Evolutionary conservation across 2,329 filamentous ascomycete species (phyloP), one percentile per base, ranked within the genome.

Genomic region (Trichoderma lentiforme): DNA sequence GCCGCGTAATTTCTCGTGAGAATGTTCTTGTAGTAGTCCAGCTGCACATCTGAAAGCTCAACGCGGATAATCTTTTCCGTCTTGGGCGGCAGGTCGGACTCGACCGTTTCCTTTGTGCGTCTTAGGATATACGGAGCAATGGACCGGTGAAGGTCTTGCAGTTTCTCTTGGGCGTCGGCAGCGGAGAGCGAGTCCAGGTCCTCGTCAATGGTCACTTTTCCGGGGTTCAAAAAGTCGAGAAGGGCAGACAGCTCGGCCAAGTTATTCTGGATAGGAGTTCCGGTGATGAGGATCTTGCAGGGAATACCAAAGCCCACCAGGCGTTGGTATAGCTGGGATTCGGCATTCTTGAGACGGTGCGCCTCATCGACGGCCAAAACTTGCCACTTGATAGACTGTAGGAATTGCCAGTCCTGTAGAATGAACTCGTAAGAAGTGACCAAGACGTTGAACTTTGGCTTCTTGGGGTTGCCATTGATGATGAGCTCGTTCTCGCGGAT

Each of bases 1-100:
- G 95, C 96, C 34, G 94, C 91, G 78, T 99, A 99, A 80, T 99
- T 99, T 78, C 95, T 91, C 0, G 96, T 98, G 28, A 99, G 86
- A 72, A 99, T 98, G 79, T 98, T 98, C 83, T 98, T 98, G 86
- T 99, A 99, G 81, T 98, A 98, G 75, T 99, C 95, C 11, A 98
- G 86, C 79, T 99, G 96, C 32, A 98, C 91, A 81, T 99, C 96
- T 0, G 96, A 97, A 65, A 99, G 86, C 81, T 98, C 96, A 53
- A 99, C 96, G 71, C 97, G 94, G 80, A 99, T 97, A 75, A 99
- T 99, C 85, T 98, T 99, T 81, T 99, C 96, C 0, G 94, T 97
- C 85, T 99, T 99, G 0, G 95, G 94, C 14, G 96, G 96, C 30
- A 99, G 85, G 76, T 99, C 96, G 26, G 95, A 97, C 81, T 98